phyloP scores from a whole-genome alignment of 768 basidiomycete species.

The Psilocybe cyanescens region DNA sequence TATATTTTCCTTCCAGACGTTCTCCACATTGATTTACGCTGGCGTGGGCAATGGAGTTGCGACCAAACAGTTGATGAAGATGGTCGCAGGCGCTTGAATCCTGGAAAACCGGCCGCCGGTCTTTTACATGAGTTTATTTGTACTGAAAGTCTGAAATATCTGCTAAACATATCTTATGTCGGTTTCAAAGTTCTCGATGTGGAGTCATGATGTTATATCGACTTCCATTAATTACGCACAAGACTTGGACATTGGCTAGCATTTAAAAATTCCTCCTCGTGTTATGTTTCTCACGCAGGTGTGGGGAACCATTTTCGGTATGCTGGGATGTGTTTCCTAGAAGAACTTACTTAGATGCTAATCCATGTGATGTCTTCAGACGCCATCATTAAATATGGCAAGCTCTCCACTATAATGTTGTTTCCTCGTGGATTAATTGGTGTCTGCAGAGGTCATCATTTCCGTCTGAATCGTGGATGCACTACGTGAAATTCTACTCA shows the following conservation, averaged over 20 bases:
- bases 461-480: conserved; percentile 45
- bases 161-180: no score
- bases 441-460: conserved; percentile 54
- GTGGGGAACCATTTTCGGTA: conserved; percentile 63
- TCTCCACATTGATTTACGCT: conserved; percentile 57
- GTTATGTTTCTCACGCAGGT: conserved; percentile 67
- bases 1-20: conserved; percentile 37
- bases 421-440: neutral
- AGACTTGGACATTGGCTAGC: conserved; percentile 76
- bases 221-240: conserved; percentile 56
- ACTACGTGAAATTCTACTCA: conserved; percentile 56
- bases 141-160: no score
- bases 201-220: conserved; percentile 64
- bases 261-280: conserved; percentile 69
- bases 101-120: conserved; percentile 69
- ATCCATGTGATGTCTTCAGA: conserved; percentile 23
- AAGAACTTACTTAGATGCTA: neutral
- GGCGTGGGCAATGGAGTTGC: conserved; percentile 63
- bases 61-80: conserved; percentile 66
- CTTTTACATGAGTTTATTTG: conserved; percentile 57
- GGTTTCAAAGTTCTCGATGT: conserved; percentile 58
- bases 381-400: conserved; percentile 42
- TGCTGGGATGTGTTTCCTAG: neutral
- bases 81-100: conserved; percentile 64
- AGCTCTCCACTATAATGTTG: neutral